Evolutionary conservation across 2,329 filamentous ascomycete genomes (phyloP), one percentile per base, ranked within the genome.

Genomic region (Huntiella moniliformis): DNA sequence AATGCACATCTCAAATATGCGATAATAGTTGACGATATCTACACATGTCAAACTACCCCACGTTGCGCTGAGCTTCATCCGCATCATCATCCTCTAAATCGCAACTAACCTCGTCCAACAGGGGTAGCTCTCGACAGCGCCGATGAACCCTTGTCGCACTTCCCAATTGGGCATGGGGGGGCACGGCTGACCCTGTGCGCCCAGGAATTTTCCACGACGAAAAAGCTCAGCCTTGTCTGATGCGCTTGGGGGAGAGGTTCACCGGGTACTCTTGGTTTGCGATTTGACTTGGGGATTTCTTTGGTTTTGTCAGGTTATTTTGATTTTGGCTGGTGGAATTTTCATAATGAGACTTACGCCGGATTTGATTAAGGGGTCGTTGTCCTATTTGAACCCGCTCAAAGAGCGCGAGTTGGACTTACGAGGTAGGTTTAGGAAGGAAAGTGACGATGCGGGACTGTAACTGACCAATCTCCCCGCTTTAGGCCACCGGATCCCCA

Each of bases 371-470:
- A 77, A 85, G 65, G 79, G 77, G 64, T 94, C 91, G 60, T 81
- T 94, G 55, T 95, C 88, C 63, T 98, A 95, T 73, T 82, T 96
- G 66, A 98, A 96, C 67, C 87, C 88, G 62, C 75, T 98, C 64
- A 93, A 91, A 68, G 91, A 98, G 74, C 85, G 91, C 65, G 91
- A 98, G 75, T 77, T 98, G 63, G 87, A 96, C 71, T 84, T 98
- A 58, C 79, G 91, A 94, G 91, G 91, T 96, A 82, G 77, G 86
- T 73, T 66, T 66, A 82, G 82, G 85, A 93, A 85, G 85, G 78
- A 72, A 83, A 88, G 22, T 28, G 22, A 28, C 22, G 86, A 91
- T 93, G 77, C 85, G 3, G 13, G 61, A 78, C 74, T 81, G 83
- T 72, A 75, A 74, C 88, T 91, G 79, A 92, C 74, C 71, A 71